phyloP scores from a whole-genome alignment of 192 early-diverging fungal genomes.

The Linnemannia schmuckeri region DNA sequence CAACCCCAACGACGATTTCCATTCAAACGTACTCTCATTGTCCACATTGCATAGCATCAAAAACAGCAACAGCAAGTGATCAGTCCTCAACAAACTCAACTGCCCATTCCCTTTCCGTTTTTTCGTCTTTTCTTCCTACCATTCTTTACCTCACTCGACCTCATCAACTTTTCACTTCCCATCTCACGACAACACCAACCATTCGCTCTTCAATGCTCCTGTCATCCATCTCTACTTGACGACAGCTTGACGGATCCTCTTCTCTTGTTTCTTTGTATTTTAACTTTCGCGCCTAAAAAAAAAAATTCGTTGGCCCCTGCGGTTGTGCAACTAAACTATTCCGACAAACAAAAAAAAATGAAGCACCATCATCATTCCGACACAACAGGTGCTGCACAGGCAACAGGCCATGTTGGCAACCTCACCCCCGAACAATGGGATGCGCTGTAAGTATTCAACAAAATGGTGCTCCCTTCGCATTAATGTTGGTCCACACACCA shows the following conservation, averaged over 20 bases:
- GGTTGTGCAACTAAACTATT: background rate
- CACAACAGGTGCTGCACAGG: background rate
- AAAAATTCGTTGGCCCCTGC: background rate
- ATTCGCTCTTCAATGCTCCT: background rate
- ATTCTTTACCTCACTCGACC: background rate
- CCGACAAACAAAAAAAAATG: background rate
- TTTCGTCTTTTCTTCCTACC: background rate
- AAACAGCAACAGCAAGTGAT: background rate
- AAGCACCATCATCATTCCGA: conserved; percentile 23
- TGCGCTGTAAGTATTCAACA: conserved; percentile 32
- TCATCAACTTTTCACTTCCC: background rate
- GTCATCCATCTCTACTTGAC: background rate
- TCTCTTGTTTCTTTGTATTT: background rate
- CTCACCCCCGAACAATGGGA: conserved; percentile 50
- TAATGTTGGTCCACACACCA: background rate
- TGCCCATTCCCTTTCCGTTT: background rate
- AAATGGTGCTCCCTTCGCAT: background rate
- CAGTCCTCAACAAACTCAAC: background rate
- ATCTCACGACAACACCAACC: background rate
- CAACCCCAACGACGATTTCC: background rate
- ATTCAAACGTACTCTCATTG: background rate
- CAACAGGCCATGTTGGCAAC: conserved; percentile 40
- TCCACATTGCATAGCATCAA: background rate
- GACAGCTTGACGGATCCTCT: background rate
- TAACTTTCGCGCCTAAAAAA: background rate